phyloP scores from a whole-genome alignment of 208 protist species.

The Wallacemonas collosoma region DNA sequence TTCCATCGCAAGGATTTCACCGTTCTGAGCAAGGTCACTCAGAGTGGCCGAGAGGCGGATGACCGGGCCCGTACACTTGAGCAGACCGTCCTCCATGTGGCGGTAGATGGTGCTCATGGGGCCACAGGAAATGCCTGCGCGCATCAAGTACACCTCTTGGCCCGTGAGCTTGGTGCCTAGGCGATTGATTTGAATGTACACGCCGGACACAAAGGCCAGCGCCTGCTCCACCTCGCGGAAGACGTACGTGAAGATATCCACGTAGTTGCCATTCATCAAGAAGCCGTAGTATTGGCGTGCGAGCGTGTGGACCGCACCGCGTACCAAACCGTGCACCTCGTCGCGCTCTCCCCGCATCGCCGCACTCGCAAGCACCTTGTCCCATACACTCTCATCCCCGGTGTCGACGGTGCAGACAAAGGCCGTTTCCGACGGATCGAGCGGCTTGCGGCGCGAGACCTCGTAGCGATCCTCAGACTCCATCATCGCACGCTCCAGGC shows the following conservation, averaged over 20 bases:
- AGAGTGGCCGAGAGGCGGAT: conserved; percentile 73
- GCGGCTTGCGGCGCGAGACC: conserved; percentile 44
- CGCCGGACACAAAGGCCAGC: conserved; percentile 70
- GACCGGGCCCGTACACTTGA: conserved; percentile 70
- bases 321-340: conserved; percentile 7
- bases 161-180: conserved; percentile 54
- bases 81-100: conserved; percentile 44
- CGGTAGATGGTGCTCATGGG: conserved; percentile 72
- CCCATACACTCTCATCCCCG: conserved; percentile 66
- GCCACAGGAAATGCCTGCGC: conserved; percentile 62
- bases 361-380: conserved; percentile 15
- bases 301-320: conserved; percentile 37
- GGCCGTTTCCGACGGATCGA: conserved; percentile 58
- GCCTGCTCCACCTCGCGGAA: conserved; percentile 81
- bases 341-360: conserved; percentile 14
- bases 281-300: conserved; percentile 75
- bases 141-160: conserved; percentile 61
- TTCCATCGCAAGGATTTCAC: conserved; percentile 79
- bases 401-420: conserved; percentile 83
- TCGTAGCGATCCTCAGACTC: conserved; percentile 72
- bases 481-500: conserved; percentile 70
- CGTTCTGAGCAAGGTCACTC: conserved; percentile 62
- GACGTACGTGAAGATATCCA: conserved; percentile 81
- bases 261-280: conserved; percentile 81
- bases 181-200: conserved; percentile 75